Percentiles rank a stretch among this genome's conserved stretches.
Conservation (phyloP, 495 filamentous ascomycete species). For the Penicillium parvum region DNA sequence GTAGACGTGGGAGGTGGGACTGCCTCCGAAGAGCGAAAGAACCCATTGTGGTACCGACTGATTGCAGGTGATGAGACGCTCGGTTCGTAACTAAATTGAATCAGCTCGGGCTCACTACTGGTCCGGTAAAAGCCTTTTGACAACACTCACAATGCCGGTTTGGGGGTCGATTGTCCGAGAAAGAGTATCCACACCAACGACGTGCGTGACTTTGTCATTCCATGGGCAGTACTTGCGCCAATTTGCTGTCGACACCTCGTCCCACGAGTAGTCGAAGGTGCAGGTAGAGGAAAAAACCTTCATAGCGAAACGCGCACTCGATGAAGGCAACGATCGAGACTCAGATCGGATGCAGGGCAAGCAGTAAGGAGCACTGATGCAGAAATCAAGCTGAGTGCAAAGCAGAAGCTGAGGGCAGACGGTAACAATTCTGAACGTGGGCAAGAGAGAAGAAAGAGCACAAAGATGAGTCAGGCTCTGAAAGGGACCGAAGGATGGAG, state of each 20-base stretch:
- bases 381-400: too few relatives aligned
- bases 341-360: neutral
- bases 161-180: constrained; percentile 70
- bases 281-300: constrained; percentile 87
- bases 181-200: constrained; percentile 90
- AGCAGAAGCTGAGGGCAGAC: too few relatives aligned
- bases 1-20: constrained; percentile 74
- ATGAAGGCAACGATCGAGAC: constrained; percentile 2
- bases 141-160: constrained; percentile 71
- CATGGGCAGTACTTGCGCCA: constrained; percentile 98
- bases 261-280: constrained; percentile 96
- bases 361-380: neutral
- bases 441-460: neutral
- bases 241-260: constrained; percentile 97
- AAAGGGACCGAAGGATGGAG: constrained; percentile 9
- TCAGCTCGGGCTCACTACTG: constrained; percentile 14
- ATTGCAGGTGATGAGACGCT: constrained; percentile 92
- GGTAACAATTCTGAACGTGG: neutral
- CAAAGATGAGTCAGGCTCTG: constrained; percentile 8
- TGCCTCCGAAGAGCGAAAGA: constrained; percentile 67
- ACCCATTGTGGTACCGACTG: constrained; percentile 90
- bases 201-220: constrained; percentile 94
- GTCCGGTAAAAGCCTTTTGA: neutral
- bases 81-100: constrained; percentile 71
- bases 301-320: constrained; percentile 49